Evolutionary conservation across 148 eudicot species (phyloP).

Genomic region (Rhododendron williamsianum): DNA sequence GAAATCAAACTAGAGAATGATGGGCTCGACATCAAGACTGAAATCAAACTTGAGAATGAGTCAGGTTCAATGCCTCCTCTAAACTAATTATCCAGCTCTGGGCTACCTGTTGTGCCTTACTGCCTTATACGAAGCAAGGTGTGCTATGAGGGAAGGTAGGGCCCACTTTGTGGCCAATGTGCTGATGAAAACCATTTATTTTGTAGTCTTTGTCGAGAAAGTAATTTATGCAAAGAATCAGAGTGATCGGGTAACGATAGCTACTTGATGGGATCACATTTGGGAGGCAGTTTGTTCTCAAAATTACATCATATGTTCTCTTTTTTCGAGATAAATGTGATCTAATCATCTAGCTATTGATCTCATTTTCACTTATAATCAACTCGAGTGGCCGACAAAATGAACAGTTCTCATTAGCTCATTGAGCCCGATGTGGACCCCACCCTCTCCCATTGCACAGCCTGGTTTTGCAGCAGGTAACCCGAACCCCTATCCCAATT

Average conservation of each 20-base stretch:
- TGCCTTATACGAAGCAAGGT: not conserved
- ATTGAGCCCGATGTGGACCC: not conserved
- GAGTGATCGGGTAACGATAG: not conserved
- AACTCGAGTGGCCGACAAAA: no score
- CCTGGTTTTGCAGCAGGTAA: not conserved
- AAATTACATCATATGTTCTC: not conserved
- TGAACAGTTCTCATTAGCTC: no score
- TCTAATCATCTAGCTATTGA: no score
- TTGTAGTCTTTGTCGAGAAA: not conserved
- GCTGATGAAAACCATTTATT: not conserved
- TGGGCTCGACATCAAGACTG: not conserved
- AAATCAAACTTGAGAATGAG: not conserved
- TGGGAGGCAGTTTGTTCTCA: not conserved
- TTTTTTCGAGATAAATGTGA: no score
- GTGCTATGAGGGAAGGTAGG: not conserved
- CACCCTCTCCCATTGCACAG: not conserved
- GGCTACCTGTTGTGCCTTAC: not conserved
- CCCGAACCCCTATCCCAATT: not conserved
- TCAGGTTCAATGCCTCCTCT: not conserved
- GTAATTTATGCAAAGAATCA: not conserved
- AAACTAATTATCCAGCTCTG: not conserved
- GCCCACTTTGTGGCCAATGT: not conserved
- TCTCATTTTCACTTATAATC: no score
- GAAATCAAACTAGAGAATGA: not conserved
- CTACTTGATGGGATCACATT: not conserved